Evolutionary conservation across 805 yeast species (phyloP).

Genomic region (Candida schatavii): DNA sequence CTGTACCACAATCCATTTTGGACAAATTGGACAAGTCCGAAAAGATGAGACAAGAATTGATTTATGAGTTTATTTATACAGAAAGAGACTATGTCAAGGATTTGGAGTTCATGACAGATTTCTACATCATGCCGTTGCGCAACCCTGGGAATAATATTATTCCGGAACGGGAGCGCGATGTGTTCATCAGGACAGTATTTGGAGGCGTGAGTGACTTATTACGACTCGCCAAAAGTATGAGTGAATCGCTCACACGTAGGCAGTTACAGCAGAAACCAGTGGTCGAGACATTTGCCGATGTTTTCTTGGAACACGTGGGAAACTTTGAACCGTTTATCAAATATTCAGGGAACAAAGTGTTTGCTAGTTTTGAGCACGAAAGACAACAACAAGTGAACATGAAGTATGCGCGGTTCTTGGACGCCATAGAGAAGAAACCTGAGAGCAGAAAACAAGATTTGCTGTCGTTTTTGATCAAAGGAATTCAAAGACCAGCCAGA

Average conservation of each 20-base stretch:
- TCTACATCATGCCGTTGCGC: constrained; percentile 87
- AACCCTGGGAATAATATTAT: constrained; percentile 73
- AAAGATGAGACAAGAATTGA: constrained; percentile 90
- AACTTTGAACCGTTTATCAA: constrained; percentile 88
- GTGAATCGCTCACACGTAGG: constrained; percentile 84
- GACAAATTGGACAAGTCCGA: constrained; percentile 80
- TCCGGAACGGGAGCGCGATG: constrained; percentile 84
- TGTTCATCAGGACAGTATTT: constrained; percentile 87
- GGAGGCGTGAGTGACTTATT: constrained; percentile 86
- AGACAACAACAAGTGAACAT: constrained; percentile 89
- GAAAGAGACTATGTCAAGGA: constrained; percentile 96
- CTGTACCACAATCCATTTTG: constrained; percentile 77
- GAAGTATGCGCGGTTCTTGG: constrained; percentile 88
- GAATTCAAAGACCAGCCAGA: constrained; percentile 93
- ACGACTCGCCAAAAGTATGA: constrained; percentile 75
- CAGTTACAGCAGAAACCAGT: constrained; percentile 80
- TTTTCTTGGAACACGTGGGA: constrained; percentile 78
- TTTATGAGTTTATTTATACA: constrained; percentile 88
- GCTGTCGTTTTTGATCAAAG: constrained; percentile 89
- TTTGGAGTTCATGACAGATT: constrained; percentile 87
- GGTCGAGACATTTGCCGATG: constrained; percentile 82
- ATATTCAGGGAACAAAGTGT: constrained; percentile 92
- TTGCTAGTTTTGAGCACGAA: constrained; percentile 93
- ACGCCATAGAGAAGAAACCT: constrained; percentile 80
- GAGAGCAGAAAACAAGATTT: constrained; percentile 88